Evolutionary conservation across 345 rosid species (phyloP).

Genomic region (Turritis glabra): DNA sequence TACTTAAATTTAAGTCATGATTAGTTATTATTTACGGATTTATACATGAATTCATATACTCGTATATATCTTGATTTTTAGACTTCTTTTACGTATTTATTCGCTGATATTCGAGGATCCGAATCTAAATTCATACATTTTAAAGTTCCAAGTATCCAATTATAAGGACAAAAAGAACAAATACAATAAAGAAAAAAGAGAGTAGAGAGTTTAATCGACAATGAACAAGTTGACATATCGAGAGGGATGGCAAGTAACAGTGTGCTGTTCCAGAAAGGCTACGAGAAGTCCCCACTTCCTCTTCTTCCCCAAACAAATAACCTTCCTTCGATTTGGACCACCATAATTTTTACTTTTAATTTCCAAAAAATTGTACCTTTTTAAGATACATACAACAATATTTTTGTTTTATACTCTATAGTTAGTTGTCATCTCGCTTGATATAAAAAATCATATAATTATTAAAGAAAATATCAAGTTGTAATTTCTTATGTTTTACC

Average conservation of each 20-base stretch:
- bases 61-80: too few relatives aligned
- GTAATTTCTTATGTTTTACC: background rate
- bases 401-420: background rate
- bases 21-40: too few relatives aligned
- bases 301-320: constrained; percentile 19
- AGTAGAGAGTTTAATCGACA: background rate
- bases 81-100: too few relatives aligned
- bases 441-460: background rate
- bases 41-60: too few relatives aligned
- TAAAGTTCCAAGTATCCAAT: too few relatives aligned
- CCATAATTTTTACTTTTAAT: background rate
- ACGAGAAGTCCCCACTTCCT: constrained; percentile 18
- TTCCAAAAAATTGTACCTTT: background rate
- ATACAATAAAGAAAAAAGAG: background rate
- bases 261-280: constrained; percentile 27
- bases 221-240: constrained; percentile 22
- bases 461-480: background rate
- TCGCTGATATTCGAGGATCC: too few relatives aligned
- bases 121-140: too few relatives aligned
- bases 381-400: background rate
- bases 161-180: too few relatives aligned
- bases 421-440: constrained; percentile 14
- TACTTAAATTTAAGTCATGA: too few relatives aligned
- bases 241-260: constrained; percentile 31
- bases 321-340: constrained; percentile 24